A percentile compares a stretch with the other conserved stretches of the same genome.
phyloP scores from a whole-genome alignment of 2,329 filamentous ascomycete genomes.

The Macrophomina phaseolina region DNA sequence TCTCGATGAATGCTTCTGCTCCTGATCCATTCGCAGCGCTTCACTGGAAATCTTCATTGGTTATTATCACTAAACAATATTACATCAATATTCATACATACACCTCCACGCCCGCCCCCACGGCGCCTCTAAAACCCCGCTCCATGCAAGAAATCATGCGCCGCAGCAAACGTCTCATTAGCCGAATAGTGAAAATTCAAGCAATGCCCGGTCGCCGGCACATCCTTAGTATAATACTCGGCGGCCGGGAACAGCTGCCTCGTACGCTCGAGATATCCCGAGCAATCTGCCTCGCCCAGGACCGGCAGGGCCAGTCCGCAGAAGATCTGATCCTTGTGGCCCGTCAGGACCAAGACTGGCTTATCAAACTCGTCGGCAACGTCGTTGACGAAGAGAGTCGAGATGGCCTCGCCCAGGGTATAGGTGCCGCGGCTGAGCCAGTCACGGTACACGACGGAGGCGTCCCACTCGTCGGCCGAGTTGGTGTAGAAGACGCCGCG shows the following conservation, averaged over 20 bases:
- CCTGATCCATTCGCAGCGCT: no score
- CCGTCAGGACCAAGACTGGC: slow-evolving; percentile 16
- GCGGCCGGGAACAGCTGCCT: background rate
- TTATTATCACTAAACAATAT: background rate
- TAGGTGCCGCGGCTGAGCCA: slow-evolving; percentile 7
- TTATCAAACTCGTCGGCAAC: slow-evolving; percentile 2
- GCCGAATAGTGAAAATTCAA: slow-evolving; percentile 11
- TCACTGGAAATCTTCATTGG: no score
- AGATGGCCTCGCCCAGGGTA: slow-evolving; percentile 19
- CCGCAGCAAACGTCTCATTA: slow-evolving; percentile 7
- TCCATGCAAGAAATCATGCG: slow-evolving; percentile 3
- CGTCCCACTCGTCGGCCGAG: slow-evolving; percentile 1
- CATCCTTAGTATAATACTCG: background rate
- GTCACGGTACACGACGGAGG: background rate
- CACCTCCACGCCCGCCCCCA: background rate
- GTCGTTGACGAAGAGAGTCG: slow-evolving; percentile 13
- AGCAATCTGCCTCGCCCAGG: slow-evolving; percentile 3
- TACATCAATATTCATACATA: background rate
- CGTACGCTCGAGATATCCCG: background rate
- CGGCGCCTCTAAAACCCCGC: background rate
- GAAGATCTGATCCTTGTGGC: slow-evolving; percentile 25
- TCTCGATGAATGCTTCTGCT: no score
- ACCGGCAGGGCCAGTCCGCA: slow-evolving; percentile 19
- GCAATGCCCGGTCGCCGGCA: slow-evolving; percentile 2
- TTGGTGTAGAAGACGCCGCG: slow-evolving; percentile 13